Base-by-base conservation (phyloP, 2,329 filamentous ascomycete genomes). In the Onygenales sp. region DNA sequence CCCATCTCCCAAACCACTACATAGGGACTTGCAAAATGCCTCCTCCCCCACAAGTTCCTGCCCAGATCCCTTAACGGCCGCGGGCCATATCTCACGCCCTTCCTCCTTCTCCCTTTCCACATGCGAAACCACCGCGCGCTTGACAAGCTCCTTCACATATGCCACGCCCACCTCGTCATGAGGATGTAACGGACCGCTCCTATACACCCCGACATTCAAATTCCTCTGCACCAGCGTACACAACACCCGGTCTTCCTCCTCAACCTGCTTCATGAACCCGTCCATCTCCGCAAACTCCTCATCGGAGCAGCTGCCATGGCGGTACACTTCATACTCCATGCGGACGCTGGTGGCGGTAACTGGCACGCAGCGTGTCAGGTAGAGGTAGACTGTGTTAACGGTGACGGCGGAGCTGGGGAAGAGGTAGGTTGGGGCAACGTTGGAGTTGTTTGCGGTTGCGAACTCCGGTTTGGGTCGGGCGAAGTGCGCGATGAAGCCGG, bases 321-420 rank as follows among this genome's bases (percentile, higher is more conserved):
- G 74, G 72, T 76, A 85, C 49, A 85, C 77, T 62, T 85, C 79
- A 65, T 85, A 84, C 53, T 74, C 72, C 77, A 85, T 84, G 40
- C 71, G 69, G 2, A 77, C 78, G 42, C 67, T 74, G 37, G 67
- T 72, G 0, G 81, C 70, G 2, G 72, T 70, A 47, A 69, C 74
- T 10, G 82, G 82, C 10, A 84, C 72, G 65, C 50, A 45, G 11
- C 53, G 49, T 36, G 49, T 52, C 9, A 54, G 34, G 50, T 44
- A 54, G 14, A 54, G 42, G 33, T 52, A 49, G 61, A 63, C 64
- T 59, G 54, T 63, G 63, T 64, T 63, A 17, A 67, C 59, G 32
- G 65, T 65, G 59, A 67, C 64, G 37, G 61, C 63, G 10, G 64
- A 58, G 21, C 61, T 61, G 1, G 66, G 66, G 54, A 67, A 68